phyloP scores from a whole-genome alignment of 2,329 filamentous ascomycete genomes.

The Trichoderma asperellum region DNA sequence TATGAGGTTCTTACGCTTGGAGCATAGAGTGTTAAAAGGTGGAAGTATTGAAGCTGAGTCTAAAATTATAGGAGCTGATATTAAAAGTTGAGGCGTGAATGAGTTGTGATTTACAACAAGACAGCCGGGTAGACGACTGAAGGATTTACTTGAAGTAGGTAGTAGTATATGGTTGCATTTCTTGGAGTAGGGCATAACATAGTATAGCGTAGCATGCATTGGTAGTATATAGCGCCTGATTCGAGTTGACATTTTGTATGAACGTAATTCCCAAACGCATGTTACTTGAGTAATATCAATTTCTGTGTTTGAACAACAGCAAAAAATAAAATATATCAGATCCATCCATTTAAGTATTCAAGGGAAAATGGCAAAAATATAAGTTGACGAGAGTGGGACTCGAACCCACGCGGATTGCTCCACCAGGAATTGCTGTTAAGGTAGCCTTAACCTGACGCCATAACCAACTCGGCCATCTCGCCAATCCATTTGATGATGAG shows the following conservation, averaged over 20 bases:
- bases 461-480: conserved; percentile 29
- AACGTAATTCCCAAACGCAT: neutral
- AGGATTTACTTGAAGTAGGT: neutral
- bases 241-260: neutral
- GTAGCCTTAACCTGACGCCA: conserved; percentile 30
- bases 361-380: neutral
- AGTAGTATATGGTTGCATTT: neutral
- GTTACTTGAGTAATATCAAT: neutral
- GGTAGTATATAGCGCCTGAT: neutral
- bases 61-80: neutral
- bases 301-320: no score
- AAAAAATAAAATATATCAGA: no score
- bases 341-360: neutral
- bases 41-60: neutral
- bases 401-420: conserved; percentile 31
- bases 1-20: neutral
- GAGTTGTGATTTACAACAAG: neutral
- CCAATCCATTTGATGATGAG: conserved; percentile 13
- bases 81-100: neutral
- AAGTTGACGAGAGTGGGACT: conserved; percentile 31
- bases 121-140: neutral
- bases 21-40: neutral
- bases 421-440: conserved; percentile 30
- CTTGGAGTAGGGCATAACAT: neutral
- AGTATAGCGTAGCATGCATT: neutral